phyloP scores from a whole-genome alignment of 2,329 filamentous ascomycete genomes.

The Monilinia fructigena region DNA sequence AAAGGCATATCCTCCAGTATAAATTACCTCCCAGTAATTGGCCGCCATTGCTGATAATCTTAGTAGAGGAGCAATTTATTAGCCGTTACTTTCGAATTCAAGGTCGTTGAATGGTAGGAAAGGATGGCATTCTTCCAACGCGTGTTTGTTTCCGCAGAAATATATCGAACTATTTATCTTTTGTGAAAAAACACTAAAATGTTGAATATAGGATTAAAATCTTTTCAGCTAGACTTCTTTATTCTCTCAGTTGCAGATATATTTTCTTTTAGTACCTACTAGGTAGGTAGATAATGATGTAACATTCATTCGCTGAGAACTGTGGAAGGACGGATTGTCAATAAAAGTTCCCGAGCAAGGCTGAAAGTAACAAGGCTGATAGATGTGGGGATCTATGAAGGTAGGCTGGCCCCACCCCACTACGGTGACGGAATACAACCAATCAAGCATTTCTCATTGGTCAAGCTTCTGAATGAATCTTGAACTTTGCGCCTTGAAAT shows the following conservation, averaged over 20 bases:
- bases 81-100: not conserved
- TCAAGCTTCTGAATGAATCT: slow-evolving; percentile 18
- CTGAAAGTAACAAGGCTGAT: slow-evolving; percentile 22
- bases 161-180: not conserved
- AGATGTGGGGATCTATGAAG: not conserved
- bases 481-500: slow-evolving; percentile 17
- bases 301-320: not conserved
- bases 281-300: not conserved
- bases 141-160: not conserved
- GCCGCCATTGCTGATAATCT: slow-evolving; percentile 23
- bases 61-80: not conserved
- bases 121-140: slow-evolving; percentile 7
- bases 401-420: not conserved
- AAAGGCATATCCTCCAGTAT: not conserved
- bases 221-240: not conserved
- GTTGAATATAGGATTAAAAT: not conserved
- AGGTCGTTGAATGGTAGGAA: not conserved
- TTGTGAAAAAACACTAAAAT: not conserved
- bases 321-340: too few relatives aligned
- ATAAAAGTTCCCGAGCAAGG: not conserved
- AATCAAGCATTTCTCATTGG: slow-evolving; percentile 23
- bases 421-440: slow-evolving; percentile 20
- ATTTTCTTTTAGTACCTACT: not conserved
- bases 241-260: not conserved
- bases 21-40: slow-evolving; percentile 27